A percentile compares a stretch with the other conserved stretches of the same genome.
phyloP scores from a whole-genome alignment of 1,139 yeast genomes.

The Kodamaea fungicola region DNA sequence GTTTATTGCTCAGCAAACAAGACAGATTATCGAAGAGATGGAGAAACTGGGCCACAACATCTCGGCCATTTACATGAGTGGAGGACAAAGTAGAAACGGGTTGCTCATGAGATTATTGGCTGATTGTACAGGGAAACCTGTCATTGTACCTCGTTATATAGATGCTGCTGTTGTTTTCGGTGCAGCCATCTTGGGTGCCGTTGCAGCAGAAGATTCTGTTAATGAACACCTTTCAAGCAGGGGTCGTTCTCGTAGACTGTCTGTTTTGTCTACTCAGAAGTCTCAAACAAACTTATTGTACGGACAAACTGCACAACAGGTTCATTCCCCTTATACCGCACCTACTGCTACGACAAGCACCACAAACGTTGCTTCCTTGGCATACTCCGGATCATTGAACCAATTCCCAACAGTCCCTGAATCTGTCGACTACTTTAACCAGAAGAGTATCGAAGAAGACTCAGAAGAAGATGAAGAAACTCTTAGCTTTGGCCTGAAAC shows the following conservation, averaged over 20 bases:
- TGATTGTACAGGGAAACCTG: conserved; percentile 90
- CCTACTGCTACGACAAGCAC: conserved; percentile 65
- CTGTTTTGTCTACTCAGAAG: conserved; percentile 27
- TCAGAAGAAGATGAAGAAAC: conserved; percentile 41
- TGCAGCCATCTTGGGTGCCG: conserved; percentile 90
- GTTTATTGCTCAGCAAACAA: conserved; percentile 94
- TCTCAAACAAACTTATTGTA: conserved; percentile 28
- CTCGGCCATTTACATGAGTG: conserved; percentile 79
- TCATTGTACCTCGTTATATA: conserved; percentile 87
- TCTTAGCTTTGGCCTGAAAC: conserved; percentile 58
- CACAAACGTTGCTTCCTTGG: conserved; percentile 55
- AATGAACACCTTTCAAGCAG: conserved; percentile 30
- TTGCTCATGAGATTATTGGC: conserved; percentile 85
- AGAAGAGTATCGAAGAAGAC: conserved; percentile 19
- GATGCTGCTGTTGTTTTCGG: conserved; percentile 98
- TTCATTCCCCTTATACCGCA: conserved; percentile 70
- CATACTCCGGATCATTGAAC: conserved; percentile 45
- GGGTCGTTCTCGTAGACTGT: conserved; percentile 40
- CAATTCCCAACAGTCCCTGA: conserved; percentile 58
- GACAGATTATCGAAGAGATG: conserved; percentile 90
- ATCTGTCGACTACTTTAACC: conserved; percentile 48
- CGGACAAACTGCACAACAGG: conserved; percentile 11
- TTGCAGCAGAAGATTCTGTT: conserved; percentile 69
- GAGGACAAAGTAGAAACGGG: conserved; percentile 95
- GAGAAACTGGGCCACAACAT: conserved; percentile 74